Evolutionary conservation across 169 alveolate species (phyloP).

Genomic region (Ichthyophthirius multifiliis): DNA sequence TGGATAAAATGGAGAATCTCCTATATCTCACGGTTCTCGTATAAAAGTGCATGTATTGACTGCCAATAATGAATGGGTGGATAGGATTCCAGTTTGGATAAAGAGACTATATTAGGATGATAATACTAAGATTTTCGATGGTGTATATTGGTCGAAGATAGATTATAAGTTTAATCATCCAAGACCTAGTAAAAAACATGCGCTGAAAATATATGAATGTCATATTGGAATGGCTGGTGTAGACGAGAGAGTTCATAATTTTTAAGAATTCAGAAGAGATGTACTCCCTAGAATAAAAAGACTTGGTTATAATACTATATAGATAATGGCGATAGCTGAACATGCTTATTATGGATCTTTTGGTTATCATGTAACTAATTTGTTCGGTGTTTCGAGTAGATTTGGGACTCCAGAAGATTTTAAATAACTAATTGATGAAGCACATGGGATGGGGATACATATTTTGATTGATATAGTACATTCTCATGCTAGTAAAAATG

Average conservation of each 20-base stretch:
- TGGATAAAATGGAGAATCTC: conserved; percentile 40
- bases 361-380: conserved; percentile 90
- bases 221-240: conserved; percentile 86
- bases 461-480: conserved; percentile 88
- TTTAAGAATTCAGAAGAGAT: conserved; percentile 82
- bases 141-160: conserved; percentile 80
- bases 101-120: conserved; percentile 74
- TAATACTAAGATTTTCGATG: conserved; percentile 75
- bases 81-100: conserved; percentile 90
- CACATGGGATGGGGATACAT: conserved; percentile 81
- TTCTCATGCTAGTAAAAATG: conserved; percentile 88
- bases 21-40: conserved; percentile 65
- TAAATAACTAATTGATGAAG: conserved; percentile 84
- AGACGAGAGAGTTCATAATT: conserved; percentile 85
- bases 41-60: conserved; percentile 65
- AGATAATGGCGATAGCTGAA: conserved; percentile 90
- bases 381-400: conserved; percentile 87
- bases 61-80: conserved; percentile 71
- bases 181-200: conserved; percentile 64
- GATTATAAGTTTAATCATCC: conserved; percentile 63
- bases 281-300: conserved; percentile 89
- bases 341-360: conserved; percentile 90
- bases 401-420: conserved; percentile 93
- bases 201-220: conserved; percentile 89
- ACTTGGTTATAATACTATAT: conserved; percentile 76